Evolutionary conservation across 2,329 filamentous ascomycete species (phyloP), one percentile per base, ranked within the genome.

Genomic region (Massarina eburnea): DNA sequence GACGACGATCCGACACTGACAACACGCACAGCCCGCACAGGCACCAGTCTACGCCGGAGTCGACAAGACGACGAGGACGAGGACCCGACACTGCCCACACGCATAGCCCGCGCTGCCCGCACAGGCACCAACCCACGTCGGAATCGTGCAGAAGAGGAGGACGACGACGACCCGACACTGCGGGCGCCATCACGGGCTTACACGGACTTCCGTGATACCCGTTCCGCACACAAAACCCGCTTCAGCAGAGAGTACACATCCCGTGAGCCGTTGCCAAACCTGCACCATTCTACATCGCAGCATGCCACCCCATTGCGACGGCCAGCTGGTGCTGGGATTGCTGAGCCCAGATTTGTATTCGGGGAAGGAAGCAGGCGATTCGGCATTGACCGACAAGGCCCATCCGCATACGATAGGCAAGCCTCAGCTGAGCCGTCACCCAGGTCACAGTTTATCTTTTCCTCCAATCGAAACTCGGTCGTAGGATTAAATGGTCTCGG

Each of bases 181-280:
- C 71, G 76, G 18, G 70, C 73, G 7, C 72, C 71, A n/a, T 77
- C 75, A 14, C 73, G 76, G 26, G 75, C 76, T 7, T 70, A 74
- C 68, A 78, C 75, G 5, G 75, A 77, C 37, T 64, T 72, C 45
- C 64, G 69, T 19, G 54, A 62, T 21, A 51, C 65, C 20, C 67
- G 71, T 5, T 29, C 45, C 20, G 38, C 53, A 24, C 60, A 58
- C 21, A 55, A 57, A 19, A 48, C 50, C 8, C 57, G 61, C 35
- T 53, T 57, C 29, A 62, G 57, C 39, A 59, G 67, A 43, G 64
- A 70, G 10, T 72, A 70, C 41, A 67, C 65, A 8, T 67, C 65
- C 9, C 61, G 67, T 6, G 62, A 70, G 30, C 70, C 69, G 2
- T 56, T 72, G 51, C 68, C 68, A 6, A 64, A 68, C 32, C 51